Percentiles rank a stretch among this genome's conserved stretches.
These are phyloP conservation scores for Populus tremula DNA, from an alignment of 345 rosid genomes.

Conservation along the genomic window DNA sequence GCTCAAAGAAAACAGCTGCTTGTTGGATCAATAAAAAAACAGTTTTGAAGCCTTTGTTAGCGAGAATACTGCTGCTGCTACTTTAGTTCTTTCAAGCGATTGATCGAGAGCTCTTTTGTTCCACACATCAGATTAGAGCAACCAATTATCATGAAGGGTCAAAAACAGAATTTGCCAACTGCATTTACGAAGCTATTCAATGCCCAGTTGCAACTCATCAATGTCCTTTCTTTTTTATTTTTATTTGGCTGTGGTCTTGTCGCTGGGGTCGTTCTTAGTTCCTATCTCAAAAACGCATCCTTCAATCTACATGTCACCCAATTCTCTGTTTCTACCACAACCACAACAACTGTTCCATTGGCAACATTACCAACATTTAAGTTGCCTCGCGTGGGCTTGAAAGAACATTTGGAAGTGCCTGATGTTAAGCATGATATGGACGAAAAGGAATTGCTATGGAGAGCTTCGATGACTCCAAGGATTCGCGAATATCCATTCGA, in stretches of 20 bases:
- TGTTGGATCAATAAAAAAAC: constrained; percentile 4
- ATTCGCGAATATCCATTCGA: constrained; percentile 40
- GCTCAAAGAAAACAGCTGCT: constrained; percentile 8
- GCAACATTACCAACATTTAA: not conserved
- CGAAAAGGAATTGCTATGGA: constrained; percentile 56
- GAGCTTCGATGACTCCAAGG: constrained; percentile 43
- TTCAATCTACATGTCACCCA: constrained; percentile 5
- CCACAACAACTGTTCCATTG: not conserved
- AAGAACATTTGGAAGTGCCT: constrained; percentile 34
- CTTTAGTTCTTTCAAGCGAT: not conserved
- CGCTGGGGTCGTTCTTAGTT: constrained; percentile 18
- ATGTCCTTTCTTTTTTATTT: constrained; percentile 20
- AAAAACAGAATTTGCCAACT: not conserved
- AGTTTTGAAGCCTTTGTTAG: not conserved
- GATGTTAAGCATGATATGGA: constrained; percentile 49
- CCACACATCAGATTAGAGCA: not conserved
- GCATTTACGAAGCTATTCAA: constrained; percentile 1
- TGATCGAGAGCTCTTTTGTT: not conserved
- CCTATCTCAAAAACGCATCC: constrained; percentile 15
- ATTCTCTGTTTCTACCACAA: not conserved
- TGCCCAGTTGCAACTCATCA: constrained; percentile 10
- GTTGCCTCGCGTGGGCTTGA: constrained; percentile 23
- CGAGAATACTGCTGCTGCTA: not conserved
- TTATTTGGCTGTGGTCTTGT: constrained; percentile 23
- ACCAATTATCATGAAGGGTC: constrained; percentile 9